Evolutionary conservation across 225 moss, liverwort and hornwort genomes (phyloP).

Genomic region (Polytrichum commune): DNA sequence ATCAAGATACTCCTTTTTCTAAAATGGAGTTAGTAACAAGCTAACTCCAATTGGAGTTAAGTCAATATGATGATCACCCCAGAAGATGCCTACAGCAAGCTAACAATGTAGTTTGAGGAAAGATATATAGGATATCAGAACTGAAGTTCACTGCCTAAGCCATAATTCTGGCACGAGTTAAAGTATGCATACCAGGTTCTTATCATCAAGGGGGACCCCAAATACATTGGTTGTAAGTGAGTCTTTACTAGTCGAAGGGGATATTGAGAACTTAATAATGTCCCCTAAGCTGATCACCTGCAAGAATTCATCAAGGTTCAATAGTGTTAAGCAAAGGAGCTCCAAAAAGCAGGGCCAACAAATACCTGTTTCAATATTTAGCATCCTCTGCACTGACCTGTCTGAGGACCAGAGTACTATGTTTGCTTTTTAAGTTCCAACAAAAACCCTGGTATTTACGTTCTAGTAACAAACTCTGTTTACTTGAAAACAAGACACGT

Average conservation of each 20-base stretch:
- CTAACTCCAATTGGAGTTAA: too few species aligned
- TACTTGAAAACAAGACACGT: background rate
- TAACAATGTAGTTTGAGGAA: too few species aligned
- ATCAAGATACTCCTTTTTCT: too few species aligned
- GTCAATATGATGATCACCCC: too few species aligned
- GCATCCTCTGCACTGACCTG: background rate
- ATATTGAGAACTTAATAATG: constrained; percentile 82
- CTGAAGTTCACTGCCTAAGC: too few species aligned
- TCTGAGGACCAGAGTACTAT: background rate
- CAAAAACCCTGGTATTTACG: too few species aligned
- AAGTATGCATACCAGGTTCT: constrained; percentile 58
- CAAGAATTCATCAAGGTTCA: constrained; percentile 12
- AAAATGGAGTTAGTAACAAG: too few species aligned
- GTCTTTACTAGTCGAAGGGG: constrained; percentile 80
- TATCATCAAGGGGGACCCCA: constrained; percentile 87
- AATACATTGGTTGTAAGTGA: constrained; percentile 75
- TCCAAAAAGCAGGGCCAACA: constrained; percentile 1
- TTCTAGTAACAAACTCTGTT: background rate
- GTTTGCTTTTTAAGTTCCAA: too few species aligned
- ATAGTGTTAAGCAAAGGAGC: background rate
- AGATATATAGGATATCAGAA: too few species aligned
- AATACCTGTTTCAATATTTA: background rate
- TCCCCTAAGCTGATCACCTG: constrained; percentile 95
- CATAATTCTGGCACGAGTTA: background rate
- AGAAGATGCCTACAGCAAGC: too few species aligned